Evolutionary conservation across 2,329 filamentous ascomycete genomes (phyloP), one percentile per base, ranked within the genome.

Genomic region (Cordyceps militaris): DNA sequence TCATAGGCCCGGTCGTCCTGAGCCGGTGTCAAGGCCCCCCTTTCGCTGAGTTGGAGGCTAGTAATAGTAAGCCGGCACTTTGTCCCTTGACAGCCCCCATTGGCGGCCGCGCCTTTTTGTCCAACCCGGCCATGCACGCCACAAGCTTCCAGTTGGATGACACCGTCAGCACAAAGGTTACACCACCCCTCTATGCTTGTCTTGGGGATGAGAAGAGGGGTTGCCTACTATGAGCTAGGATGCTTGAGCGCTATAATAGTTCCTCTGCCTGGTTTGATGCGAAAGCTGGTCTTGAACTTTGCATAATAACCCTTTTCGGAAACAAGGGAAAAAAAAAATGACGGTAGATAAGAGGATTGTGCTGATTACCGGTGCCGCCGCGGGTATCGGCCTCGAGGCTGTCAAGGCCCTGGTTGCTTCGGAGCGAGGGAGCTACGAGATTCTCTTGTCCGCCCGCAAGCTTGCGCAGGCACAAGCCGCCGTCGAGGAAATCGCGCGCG

Each of bases 301-400:
- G 23, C 24, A 19, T 28, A 19, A 14, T 5, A 2, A 9, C 34
- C 11, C 13, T 6, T 14, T 44, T n/a, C 34, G 14, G 2, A 3
- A n/a, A 46, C 14, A 19, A 28, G 5, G 7, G 6, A 26, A 38
- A 6, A 26, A 16, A 23, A 48, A 19, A 19, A 56, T 48, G 43
- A n/a, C 43, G n/a, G 32, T 30, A 16, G 32, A 62, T 50, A 67
- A 64, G 61, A 66, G 66, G 43, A 71, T 81, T 59, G 66, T 84
- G n/a, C 67, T 56, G 2, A 44, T 86, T 61, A 86, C 83, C 2
- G 83, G 84, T 36, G 82, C 74, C 60, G 86, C 84, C 63, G 84
- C 78, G 0, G 83, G 83, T 16, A 76, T 87, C 21, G 84, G 85
- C 3, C 79, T 76, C 38, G 78, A 86, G 62, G 76, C 73, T 8